Conservation (phyloP, 805 yeast species). For the Saccharomycopsis sp. region DNA sequence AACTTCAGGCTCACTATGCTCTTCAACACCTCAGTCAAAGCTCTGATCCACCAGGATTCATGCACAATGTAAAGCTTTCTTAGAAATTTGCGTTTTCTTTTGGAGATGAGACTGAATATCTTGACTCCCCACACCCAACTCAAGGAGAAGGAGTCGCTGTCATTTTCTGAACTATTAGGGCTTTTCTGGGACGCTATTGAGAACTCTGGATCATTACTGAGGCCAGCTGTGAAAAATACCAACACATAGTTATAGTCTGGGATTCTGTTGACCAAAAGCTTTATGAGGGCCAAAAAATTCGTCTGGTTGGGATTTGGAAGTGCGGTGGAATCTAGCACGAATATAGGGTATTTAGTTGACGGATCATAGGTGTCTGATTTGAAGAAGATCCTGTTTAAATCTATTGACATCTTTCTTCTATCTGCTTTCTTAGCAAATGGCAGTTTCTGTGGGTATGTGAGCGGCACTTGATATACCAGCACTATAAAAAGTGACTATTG, state of each 20-base stretch:
- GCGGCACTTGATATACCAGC: not conserved
- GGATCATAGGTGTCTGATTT: constrained; percentile 61
- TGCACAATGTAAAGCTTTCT: constrained; percentile 72
- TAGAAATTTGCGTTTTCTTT: constrained; percentile 45
- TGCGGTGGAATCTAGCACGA: constrained; percentile 76
- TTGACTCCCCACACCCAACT: constrained; percentile 67
- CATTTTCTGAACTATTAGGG: not conserved
- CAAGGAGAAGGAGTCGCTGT: constrained; percentile 28
- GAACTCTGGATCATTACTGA: constrained; percentile 34
- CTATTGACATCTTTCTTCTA: constrained; percentile 7
- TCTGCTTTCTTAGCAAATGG: not conserved
- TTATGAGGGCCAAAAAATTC: constrained; percentile 44
- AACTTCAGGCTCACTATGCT: constrained; percentile 52
- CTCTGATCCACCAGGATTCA: constrained; percentile 82
- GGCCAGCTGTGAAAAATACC: constrained; percentile 78
- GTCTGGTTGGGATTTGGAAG: constrained; percentile 54
- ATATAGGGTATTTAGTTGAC: constrained; percentile 59
- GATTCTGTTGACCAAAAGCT: constrained; percentile 45
- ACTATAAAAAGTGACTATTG: no score
- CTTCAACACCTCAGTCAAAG: constrained; percentile 63
- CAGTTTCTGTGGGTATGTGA: not conserved
- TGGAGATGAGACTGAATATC: constrained; percentile 52
- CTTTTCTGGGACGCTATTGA: constrained; percentile 6
- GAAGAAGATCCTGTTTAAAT: constrained; percentile 43
- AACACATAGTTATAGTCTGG: constrained; percentile 62